Conservation (phyloP, 257 asterid genomes). For the Asclepias syriaca region DNA sequence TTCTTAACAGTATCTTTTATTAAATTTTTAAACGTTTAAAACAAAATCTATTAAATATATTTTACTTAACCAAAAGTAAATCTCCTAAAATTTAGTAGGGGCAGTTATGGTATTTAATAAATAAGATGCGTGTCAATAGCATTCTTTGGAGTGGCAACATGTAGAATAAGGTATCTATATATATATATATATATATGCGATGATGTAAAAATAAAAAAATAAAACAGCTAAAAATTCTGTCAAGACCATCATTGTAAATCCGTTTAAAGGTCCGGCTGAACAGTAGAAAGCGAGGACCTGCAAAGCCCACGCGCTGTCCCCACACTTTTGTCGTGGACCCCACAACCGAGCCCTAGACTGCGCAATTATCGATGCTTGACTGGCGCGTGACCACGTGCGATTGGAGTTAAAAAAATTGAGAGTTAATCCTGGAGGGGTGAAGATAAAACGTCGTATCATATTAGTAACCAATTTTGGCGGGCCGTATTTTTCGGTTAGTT, state of each 20-base stretch:
- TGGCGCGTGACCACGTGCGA: conserved; percentile 42
- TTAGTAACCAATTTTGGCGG: conserved; percentile 19
- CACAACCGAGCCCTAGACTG: conserved; percentile 26
- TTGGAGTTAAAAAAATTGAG: conserved; percentile 3
- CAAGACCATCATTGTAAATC: conserved; percentile 34
- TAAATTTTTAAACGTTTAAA: too few relatives aligned
- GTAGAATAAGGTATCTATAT: neutral
- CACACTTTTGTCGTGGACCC: conserved; percentile 29
- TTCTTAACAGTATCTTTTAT: too few relatives aligned
- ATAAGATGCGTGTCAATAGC: neutral
- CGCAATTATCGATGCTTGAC: conserved; percentile 30
- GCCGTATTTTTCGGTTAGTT: conserved; percentile 30
- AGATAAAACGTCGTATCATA: neutral
- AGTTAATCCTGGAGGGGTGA: neutral
- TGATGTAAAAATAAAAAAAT: conserved; percentile 1
- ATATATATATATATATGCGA: neutral
- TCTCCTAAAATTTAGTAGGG: neutral
- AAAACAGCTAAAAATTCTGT: conserved; percentile 18
- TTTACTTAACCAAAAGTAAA: too few relatives aligned
- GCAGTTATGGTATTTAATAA: neutral
- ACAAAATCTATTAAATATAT: too few relatives aligned
- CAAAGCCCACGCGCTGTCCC: conserved; percentile 66
- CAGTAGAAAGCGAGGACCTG: conserved; percentile 13
- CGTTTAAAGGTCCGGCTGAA: conserved; percentile 34
- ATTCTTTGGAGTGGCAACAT: conserved; percentile 13